Evolutionary conservation across 345 rosid species (phyloP), one percentile per base, ranked within the genome.

Genomic region (Excoecaria cochinchinensis): DNA sequence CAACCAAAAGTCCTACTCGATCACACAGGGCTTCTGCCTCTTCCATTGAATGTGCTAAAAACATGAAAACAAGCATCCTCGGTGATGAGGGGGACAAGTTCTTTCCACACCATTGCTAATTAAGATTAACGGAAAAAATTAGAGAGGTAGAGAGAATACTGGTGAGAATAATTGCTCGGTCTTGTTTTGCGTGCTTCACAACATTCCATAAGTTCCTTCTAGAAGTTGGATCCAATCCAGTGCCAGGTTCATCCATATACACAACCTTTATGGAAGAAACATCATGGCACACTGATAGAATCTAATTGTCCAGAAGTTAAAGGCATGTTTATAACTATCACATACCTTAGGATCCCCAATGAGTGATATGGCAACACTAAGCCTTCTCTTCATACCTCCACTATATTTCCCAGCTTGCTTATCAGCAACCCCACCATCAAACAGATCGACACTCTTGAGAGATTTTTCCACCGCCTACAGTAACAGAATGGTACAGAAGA

Each of bases 371-470:
- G 97, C 97, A 70, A 92, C 99, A 74, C 99, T 95, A n/a, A 95
- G 95, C 84, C 99, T 87, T 81, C 99, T 90, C 82, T 95, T 95
- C 97, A 95, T 92, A 50, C 99, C 99, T 73, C 99, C 97, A 46
- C 97, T 95, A 78, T 92, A 95, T 78, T 91, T 95, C 13, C 95
- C 93, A 52, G 95, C 92, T 78, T 85, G 84, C 79, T 92, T 95
- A 73, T 95, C 92, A 1, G 90, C 97, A 80, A 92, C 91, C 15
- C 92, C 99, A 31, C 93, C 97, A n/a, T 88, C 74, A 63, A 86
- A 92, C 71, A 95, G 87, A 82, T 90, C 92, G 61, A 90, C 90
- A 51, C 87, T 79, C 82, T 71, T 83, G 39, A 95, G 92, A 84
- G 97, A 91, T 69, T 92, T 94, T 83, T 95, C 97, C 74, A 95